These are phyloP conservation scores for Iris macrosiphon DNA, from an alignment of 106 monocot species.

Conservation along the genomic window DNA sequence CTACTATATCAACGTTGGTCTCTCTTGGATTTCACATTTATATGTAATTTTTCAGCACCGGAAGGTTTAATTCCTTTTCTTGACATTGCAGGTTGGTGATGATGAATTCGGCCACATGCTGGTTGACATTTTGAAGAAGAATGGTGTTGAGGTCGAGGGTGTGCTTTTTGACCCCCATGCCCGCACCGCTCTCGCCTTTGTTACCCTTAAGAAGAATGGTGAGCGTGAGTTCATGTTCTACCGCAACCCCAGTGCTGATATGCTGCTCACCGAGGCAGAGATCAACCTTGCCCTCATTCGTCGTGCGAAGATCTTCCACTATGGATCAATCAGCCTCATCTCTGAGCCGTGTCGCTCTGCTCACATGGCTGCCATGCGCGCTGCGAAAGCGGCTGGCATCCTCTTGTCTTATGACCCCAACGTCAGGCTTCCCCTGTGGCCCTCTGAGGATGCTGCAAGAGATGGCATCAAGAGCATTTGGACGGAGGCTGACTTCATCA, in stretches of 20 bases:
- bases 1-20: no score
- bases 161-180: slow-evolving; percentile 14
- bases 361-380: slow-evolving; percentile 59
- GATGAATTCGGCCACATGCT: slow-evolving; percentile 25
- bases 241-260: slow-evolving; percentile 22
- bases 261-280: slow-evolving; percentile 18
- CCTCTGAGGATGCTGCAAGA: slow-evolving; percentile 42
- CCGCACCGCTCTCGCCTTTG: slow-evolving; percentile 18
- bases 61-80: no score
- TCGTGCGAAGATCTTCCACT: slow-evolving; percentile 50
- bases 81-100: slow-evolving; percentile 28
- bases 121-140: slow-evolving; percentile 17
- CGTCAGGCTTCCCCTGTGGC: slow-evolving; percentile 52
- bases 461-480: slow-evolving; percentile 50
- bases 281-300: slow-evolving; percentile 24
- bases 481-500: slow-evolving; percentile 63
- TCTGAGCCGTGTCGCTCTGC: slow-evolving; percentile 53
- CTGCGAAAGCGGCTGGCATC: slow-evolving; percentile 45
- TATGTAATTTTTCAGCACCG: no score
- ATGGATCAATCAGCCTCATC: slow-evolving; percentile 51
- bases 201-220: slow-evolving; percentile 9
- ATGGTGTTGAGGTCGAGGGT: slow-evolving; percentile 9
- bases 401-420: slow-evolving; percentile 61
- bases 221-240: slow-evolving; percentile 27
- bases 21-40: no score